Base-by-base conservation (phyloP, 306 rosid genomes). In the Sindora glabra region DNA sequence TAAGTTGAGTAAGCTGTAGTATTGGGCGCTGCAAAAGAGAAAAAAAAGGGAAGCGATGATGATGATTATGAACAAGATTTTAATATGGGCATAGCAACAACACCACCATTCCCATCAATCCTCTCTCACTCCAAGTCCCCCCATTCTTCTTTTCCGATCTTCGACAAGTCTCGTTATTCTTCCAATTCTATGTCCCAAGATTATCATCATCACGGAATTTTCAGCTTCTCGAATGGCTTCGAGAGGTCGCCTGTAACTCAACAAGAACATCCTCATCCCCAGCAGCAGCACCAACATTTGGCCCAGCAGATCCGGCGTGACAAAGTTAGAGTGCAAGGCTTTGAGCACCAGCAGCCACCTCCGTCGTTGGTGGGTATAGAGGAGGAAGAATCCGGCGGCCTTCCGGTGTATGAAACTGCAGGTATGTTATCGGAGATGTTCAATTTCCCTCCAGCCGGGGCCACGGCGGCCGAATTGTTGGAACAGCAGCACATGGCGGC, bases 381-480 rank as follows among this genome's bases (percentile, higher is more conserved):
- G 9, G 89, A 79, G n/a, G 95, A 72, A 3, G 82, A 67, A 11
- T 48, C 79, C 3, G 80, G 81, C 9, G 77, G 73, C 11, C 77
- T 86, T 5, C 90, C 81, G 0, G 89, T 75, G 8, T 90, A 83
- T 10, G 97, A 90, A 42, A 69, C 82, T 0, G 81, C 86, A 0
- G 95, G 99, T 13, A 94, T 94, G 90, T 64, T 94, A 48, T 89
- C 99, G 0, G 99, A 89, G 79, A 89, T 94, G 95, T 94, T 94
- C 69, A 86, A 76, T 72, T 89, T 84, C 65, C 79, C 81, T 33
- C 74, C 81, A 0, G 57, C 71, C 2, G 65, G 41, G 0, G 25
- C 83, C 8, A 32, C 82, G 0, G 67, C 80, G 0, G 15, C 77
- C 0, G 92, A 82, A 64, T 61, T 84, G 48, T 30, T 89, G 12